Evolutionary conservation across 805 yeast genomes (phyloP).

Genomic region (Kazachstania africana): DNA sequence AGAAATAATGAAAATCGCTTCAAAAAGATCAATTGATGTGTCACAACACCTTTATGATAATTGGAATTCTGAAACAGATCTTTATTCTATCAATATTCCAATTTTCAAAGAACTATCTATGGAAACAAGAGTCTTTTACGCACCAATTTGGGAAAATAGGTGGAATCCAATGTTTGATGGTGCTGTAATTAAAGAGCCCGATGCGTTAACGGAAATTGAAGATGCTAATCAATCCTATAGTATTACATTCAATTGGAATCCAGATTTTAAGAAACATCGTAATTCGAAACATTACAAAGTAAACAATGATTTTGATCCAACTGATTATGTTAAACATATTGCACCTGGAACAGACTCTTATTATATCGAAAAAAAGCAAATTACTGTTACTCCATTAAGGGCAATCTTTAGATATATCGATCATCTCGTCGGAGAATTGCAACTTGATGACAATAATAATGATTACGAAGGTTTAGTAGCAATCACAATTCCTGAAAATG

Average conservation of each 20-base stretch:
- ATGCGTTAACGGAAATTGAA: constrained; percentile 33
- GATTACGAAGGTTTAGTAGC: constrained; percentile 3
- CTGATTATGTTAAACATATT: background rate
- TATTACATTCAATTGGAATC: constrained; percentile 66
- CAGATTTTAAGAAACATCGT: constrained; percentile 48
- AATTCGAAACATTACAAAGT: constrained; percentile 18
- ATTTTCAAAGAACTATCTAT: constrained; percentile 41
- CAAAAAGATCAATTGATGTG: constrained; percentile 52
- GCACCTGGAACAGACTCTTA: constrained; percentile 42
- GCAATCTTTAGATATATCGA: constrained; percentile 47
- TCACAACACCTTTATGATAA: constrained; percentile 44
- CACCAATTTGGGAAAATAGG: constrained; percentile 69
- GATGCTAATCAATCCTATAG: constrained; percentile 34
- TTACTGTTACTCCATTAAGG: constrained; percentile 59
- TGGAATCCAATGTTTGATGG: constrained; percentile 60
- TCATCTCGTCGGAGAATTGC: constrained; percentile 13
- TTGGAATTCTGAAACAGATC: constrained; percentile 51
- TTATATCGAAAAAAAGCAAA: constrained; percentile 50
- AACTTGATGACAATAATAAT: background rate
- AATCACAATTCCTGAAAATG: constrained; percentile 26
- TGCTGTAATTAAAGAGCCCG: constrained; percentile 6
- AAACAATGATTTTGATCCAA: constrained; percentile 2
- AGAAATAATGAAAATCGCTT: constrained; percentile 47
- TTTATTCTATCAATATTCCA: constrained; percentile 81
- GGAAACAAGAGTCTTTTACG: constrained; percentile 50